phyloP scores from a whole-genome alignment of 108 stramenopile genomes.

The Nitzschia putrida region DNA sequence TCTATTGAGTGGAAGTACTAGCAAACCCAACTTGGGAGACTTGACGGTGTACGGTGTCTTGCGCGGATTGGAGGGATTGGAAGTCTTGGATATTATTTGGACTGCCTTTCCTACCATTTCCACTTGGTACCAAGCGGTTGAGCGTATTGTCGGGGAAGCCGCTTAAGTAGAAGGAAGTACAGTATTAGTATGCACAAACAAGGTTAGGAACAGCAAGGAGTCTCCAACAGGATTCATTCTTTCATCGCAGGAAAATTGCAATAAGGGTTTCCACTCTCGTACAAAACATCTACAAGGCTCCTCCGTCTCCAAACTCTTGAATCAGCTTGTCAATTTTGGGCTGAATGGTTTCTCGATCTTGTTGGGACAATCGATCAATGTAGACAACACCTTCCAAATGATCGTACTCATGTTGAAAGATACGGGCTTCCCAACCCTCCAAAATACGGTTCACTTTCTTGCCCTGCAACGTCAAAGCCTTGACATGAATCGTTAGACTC shows the following conservation, averaged over 20 bases:
- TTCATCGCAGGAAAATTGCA: too few species aligned
- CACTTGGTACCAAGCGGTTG: constrained; percentile 11
- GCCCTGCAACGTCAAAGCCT: constrained; percentile 64
- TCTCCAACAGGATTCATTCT: too few species aligned
- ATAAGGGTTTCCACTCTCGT: neutral
- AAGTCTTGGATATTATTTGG: constrained; percentile 22
- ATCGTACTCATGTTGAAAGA: constrained; percentile 98
- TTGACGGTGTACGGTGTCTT: constrained; percentile 86
- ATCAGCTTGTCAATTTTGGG: constrained; percentile 68
- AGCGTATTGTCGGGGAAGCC: constrained; percentile 1
- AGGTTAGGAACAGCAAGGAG: too few species aligned
- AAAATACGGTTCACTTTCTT: constrained; percentile 67
- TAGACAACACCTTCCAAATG: constrained; percentile 90
- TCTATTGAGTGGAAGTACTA: constrained; percentile 28
- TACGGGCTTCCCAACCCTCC: constrained; percentile 78
- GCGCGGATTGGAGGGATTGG: constrained; percentile 65
- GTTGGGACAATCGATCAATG: constrained; percentile 74
- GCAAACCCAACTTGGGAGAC: constrained; percentile 64
- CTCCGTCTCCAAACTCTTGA: constrained; percentile 72
- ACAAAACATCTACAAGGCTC: constrained; percentile 61
- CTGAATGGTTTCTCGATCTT: constrained; percentile 61
- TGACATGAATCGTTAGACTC: constrained; percentile 90
- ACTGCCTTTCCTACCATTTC: constrained; percentile 2
- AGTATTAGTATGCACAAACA: too few species aligned
- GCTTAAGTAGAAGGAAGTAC: too few species aligned